phyloP scores from a whole-genome alignment of 305 asterid genomes.

The Fraxinus sp. region DNA sequence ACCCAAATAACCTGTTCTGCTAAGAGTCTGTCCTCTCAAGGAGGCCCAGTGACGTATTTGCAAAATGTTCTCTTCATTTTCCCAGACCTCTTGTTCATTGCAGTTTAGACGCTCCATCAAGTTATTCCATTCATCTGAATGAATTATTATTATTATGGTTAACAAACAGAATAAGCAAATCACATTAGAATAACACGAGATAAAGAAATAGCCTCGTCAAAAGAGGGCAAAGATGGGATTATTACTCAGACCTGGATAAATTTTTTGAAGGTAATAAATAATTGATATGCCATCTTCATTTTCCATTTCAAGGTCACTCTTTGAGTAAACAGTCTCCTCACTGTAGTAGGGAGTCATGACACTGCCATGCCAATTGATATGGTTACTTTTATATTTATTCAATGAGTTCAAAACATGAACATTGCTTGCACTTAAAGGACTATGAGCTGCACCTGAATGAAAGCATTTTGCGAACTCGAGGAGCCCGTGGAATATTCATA shows the following conservation, averaged over 20 bases:
- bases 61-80: slow-evolving; percentile 79
- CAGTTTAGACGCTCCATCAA: slow-evolving; percentile 90
- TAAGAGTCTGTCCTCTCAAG: slow-evolving; percentile 95
- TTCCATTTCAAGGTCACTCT: slow-evolving; percentile 94
- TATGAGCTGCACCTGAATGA: slow-evolving; percentile 74
- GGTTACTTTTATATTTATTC: slow-evolving; percentile 16
- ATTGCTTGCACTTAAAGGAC: slow-evolving; percentile 19
- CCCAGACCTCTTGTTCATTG: slow-evolving; percentile 68
- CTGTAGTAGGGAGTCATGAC: slow-evolving; percentile 98
- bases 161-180: slow-evolving; percentile 10
- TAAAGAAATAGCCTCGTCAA: slow-evolving; percentile 10
- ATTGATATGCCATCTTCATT: slow-evolving; percentile 98
- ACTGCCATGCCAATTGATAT: slow-evolving; percentile 53
- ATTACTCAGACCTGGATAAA: slow-evolving; percentile 79
- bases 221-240: slow-evolving; percentile 26
- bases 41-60: slow-evolving; percentile 99
- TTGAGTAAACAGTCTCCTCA: slow-evolving; percentile 96
- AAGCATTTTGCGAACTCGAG: slow-evolving; percentile 97
- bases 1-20: slow-evolving; percentile 73
- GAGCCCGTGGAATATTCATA: slow-evolving; percentile 98
- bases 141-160: slow-evolving; percentile 18
- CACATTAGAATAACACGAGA: slow-evolving; percentile 17
- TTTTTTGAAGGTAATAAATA: slow-evolving; percentile 80
- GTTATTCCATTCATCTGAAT: slow-evolving; percentile 95
- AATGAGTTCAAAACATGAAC: background rate